Conservation (phyloP, 2,329 filamentous ascomycete genomes). For the Fusarium goolgardi region DNA sequence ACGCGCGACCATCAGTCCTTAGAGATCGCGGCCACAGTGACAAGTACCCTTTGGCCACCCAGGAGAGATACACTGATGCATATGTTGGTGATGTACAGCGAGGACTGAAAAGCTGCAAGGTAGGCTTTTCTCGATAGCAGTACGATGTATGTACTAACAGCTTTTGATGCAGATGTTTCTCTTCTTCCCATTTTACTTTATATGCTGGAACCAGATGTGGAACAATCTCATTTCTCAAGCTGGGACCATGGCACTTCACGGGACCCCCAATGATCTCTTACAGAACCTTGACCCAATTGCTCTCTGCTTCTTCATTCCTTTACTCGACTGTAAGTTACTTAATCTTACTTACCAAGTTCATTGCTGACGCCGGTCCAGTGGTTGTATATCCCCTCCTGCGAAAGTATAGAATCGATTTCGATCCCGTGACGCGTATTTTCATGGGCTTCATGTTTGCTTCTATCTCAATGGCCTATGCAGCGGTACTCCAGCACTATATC, state of each 20-base stretch:
- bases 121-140: not conserved
- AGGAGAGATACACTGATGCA: conserved; percentile 4
- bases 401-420: conserved; percentile 15
- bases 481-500: conserved; percentile 3
- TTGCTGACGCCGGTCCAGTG: not conserved
- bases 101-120: conserved; percentile 20
- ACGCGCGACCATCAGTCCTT: not conserved
- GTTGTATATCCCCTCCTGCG: not conserved
- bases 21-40: not conserved
- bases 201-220: conserved; percentile 20
- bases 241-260: conserved; percentile 9
- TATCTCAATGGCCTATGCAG: conserved; percentile 5
- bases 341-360: accelerated
- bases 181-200: conserved; percentile 18
- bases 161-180: not conserved
- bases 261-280: conserved; percentile 2
- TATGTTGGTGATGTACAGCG: conserved; percentile 9
- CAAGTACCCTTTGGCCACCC: not conserved
- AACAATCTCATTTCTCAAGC: conserved; percentile 13
- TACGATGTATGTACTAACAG: not conserved
- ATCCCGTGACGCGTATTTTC: not conserved
- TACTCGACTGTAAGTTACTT: not conserved
- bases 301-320: conserved; percentile 12
- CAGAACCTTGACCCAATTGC: not conserved
- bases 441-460: conserved; percentile 18